A percentile compares a stretch with the other conserved stretches of the same genome.
Conservation (phyloP, 768 basidiomycete genomes). For the Imleria badia region DNA sequence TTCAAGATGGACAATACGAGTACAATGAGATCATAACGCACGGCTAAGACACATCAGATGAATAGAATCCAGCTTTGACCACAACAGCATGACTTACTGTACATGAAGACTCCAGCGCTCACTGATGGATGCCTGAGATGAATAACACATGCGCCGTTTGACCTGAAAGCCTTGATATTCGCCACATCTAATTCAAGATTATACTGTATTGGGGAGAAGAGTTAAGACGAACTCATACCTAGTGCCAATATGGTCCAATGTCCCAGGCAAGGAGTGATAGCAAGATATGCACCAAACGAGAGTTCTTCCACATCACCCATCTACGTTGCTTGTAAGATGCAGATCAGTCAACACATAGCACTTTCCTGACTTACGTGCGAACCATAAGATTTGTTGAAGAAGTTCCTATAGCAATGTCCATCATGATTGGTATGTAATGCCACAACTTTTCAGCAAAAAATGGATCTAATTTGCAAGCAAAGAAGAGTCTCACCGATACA, state of each 20-base stretch:
- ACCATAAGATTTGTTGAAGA: slow-evolving; percentile 25
- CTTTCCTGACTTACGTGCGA: slow-evolving; percentile 20
- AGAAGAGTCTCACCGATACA: slow-evolving; percentile 4
- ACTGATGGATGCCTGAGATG: background rate
- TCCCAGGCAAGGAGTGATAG: slow-evolving; percentile 16
- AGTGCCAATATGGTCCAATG: slow-evolving; percentile 23
- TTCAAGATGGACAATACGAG: slow-evolving; percentile 15
- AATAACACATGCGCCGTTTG: slow-evolving; percentile 1
- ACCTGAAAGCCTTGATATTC: background rate
- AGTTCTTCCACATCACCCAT: slow-evolving; percentile 29
- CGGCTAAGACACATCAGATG: slow-evolving; percentile 10
- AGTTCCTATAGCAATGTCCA: slow-evolving; percentile 11
- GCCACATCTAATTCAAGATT: slow-evolving; percentile 6
- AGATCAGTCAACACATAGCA: background rate
- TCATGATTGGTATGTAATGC: slow-evolving; percentile 8
- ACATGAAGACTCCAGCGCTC: slow-evolving; percentile 8
- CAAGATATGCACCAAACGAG: slow-evolving; percentile 11
- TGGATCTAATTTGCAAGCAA: background rate
- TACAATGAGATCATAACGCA: slow-evolving; percentile 20
- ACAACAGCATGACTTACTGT: slow-evolving; percentile 11
- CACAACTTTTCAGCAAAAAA: background rate
- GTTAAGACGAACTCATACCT: slow-evolving; percentile 1
- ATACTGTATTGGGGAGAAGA: too few species aligned
- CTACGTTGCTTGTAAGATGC: background rate
- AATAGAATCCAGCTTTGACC: background rate